phyloP scores from a whole-genome alignment of 257 asterid species.

The Forsythia viridissima region DNA sequence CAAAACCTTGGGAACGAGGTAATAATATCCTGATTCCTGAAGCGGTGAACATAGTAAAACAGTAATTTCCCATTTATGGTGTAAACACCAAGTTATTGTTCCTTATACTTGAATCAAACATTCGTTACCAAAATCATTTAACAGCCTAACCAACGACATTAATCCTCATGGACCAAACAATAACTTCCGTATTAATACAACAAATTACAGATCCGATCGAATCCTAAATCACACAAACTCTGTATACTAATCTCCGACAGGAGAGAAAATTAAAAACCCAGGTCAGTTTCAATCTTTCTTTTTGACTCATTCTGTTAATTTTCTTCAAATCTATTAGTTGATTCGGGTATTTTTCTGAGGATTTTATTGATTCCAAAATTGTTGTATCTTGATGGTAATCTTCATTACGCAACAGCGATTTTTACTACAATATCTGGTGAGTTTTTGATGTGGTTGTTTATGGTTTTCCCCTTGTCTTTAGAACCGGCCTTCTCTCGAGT shows the following conservation, averaged over 20 bases:
- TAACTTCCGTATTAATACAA: not conserved
- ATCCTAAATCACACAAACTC: not conserved
- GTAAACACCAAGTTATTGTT: not conserved
- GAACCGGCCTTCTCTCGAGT: too few relatives aligned
- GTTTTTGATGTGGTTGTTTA: too few relatives aligned
- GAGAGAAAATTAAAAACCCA: not conserved
- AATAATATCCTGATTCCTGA: too few relatives aligned
- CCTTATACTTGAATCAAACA: conserved; percentile 22
- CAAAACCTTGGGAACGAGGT: too few relatives aligned
- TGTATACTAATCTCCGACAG: not conserved
- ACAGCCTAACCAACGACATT: conserved; percentile 42
- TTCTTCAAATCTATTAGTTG: not conserved
- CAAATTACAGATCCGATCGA: conserved; percentile 32
- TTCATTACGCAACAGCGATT: too few relatives aligned
- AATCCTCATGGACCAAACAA: conserved; percentile 21
- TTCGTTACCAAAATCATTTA: conserved; percentile 13
- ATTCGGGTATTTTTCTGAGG: conserved; percentile 17
- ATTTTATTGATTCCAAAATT: conserved; percentile 20
- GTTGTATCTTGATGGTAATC: not conserved
- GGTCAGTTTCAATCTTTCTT: conserved; percentile 32
- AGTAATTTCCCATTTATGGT: not conserved
- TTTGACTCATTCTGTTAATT: not conserved
- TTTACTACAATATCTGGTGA: too few relatives aligned
- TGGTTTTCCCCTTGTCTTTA: too few relatives aligned
- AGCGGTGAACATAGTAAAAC: not conserved